Base-by-base conservation (phyloP, 352 stramenopile genomes). In the Phytophthora fragariaefolia region DNA sequence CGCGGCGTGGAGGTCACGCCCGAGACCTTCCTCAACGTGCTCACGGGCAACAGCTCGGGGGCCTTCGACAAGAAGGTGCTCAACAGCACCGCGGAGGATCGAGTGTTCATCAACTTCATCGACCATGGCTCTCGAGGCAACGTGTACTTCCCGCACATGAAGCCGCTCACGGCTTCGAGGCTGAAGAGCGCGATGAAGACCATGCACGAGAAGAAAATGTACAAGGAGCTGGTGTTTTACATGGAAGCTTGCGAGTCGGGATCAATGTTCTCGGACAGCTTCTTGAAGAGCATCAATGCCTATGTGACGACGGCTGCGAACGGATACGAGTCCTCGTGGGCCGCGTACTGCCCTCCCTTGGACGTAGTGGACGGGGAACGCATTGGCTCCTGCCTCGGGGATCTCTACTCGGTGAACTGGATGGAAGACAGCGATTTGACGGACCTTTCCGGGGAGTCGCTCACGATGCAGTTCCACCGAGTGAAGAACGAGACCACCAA, bases 101-200 rank as follows among this genome's bases (percentile, higher is more conserved):
- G 92, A 43, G 91, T 98, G 24, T 98, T 98, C 66, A 69, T 98
- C 52, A 97, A 97, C 66, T 98, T 97, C 74, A 82, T 97, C 32
- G 91, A 98, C 65, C 93, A 98, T 58, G 93, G 93, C 47, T 92
- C 85, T 4, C 72, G 84, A 3, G 89, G 91, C 7, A 85, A 96
- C 42, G 63, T 98, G 0, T 83, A 89, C 59, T 97, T 97, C 66
- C 89, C 91, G 0, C 46, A 83, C 26, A 87, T 82, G 46, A 74
- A 96, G 54, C 73, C 85, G 24, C 71, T 98, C 15, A 80, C 82
- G n/a, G 80, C 89, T 23, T 70, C 80, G 22, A 77, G 83, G 13
- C 78, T 98, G 15, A 82, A 87, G 17, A 38, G 70, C 15, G 80
- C 91, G 18, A 79, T 98, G 26, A 60, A 80, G 49, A 76, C 63